Percentiles rank a stretch among this genome's conserved stretches.
Evolutionary conservation across 495 filamentous ascomycete genomes (phyloP).

Genomic region (Neurospora sp.): DNA sequence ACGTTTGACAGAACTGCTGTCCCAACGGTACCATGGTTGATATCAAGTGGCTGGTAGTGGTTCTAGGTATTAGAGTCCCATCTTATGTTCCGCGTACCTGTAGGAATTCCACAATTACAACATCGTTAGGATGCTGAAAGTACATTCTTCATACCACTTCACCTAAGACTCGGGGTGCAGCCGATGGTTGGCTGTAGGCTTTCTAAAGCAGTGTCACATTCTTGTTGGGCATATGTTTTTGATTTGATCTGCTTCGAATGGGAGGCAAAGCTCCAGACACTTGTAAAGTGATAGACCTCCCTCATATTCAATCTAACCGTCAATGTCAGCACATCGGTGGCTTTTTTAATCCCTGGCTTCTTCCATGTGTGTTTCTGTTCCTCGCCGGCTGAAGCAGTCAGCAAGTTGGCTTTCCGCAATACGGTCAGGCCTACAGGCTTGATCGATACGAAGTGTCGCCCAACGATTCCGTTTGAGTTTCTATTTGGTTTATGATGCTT

Average conservation of each 20-base stretch:
- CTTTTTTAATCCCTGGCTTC: background rate
- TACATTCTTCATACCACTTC: background rate
- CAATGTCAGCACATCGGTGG: background rate
- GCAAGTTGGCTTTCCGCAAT: background rate
- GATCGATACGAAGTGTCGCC: background rate
- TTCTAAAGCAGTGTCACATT: background rate
- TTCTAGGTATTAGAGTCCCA: background rate
- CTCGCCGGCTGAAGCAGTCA: background rate
- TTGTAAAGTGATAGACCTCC: background rate
- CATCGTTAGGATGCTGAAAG: background rate
- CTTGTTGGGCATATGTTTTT: background rate
- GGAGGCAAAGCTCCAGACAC: background rate
- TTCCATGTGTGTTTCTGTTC: background rate
- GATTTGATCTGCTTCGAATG: background rate
- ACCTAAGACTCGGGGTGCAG: background rate
- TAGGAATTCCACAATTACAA: background rate
- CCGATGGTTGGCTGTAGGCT: background rate
- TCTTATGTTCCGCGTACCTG: background rate
- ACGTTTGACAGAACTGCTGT: background rate
- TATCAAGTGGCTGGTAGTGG: background rate
- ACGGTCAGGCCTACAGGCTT: background rate
- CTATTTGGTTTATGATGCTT: background rate
- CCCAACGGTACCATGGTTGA: background rate
- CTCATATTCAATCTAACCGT: background rate
- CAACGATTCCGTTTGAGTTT: background rate